phyloP scores from a whole-genome alignment of 805 yeast species.

The Candida taoyuanica region DNA sequence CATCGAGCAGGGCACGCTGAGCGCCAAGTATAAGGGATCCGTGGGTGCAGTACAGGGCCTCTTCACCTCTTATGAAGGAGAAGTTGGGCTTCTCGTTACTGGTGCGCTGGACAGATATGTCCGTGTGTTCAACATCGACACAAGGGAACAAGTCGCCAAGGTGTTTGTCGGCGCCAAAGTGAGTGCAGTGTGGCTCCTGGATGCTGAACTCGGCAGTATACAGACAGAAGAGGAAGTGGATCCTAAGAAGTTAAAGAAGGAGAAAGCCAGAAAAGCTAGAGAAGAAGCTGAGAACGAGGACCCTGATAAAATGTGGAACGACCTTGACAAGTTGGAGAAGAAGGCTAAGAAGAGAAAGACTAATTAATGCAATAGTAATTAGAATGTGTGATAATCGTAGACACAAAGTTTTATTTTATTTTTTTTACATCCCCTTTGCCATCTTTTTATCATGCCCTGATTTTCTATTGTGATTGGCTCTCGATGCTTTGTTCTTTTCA shows the following conservation, averaged over 20 bases:
- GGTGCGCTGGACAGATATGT: conserved; percentile 89
- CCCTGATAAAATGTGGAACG: conserved; percentile 37
- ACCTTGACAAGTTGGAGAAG: conserved; percentile 23
- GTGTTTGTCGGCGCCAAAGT: conserved; percentile 75
- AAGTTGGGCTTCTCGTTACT: conserved; percentile 49
- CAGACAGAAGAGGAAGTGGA: conserved; percentile 27
- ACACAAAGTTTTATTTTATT: background rate
- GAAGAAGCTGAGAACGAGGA: conserved; percentile 25
- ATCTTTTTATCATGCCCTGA: conserved; percentile 55
- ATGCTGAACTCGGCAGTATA: conserved; percentile 34
- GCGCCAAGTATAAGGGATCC: conserved; percentile 74
- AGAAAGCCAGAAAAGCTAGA: conserved; percentile 37
- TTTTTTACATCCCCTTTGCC: conserved; percentile 11
- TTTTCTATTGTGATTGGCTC: conserved; percentile 65
- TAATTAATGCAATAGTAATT: background rate
- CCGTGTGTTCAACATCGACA: conserved; percentile 62
- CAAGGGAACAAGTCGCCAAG: conserved; percentile 58
- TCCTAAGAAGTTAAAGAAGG: conserved; percentile 26
- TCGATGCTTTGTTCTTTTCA: conserved; percentile 50
- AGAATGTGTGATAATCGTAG: too few relatives aligned
- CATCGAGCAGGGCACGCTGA: conserved; percentile 43
- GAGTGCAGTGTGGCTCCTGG: conserved; percentile 45
- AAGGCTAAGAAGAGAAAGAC: conserved; percentile 20
- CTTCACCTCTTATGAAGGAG: conserved; percentile 22
- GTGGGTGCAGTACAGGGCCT: conserved; percentile 57